Evolutionary conservation across 2,329 filamentous ascomycete genomes (phyloP), one percentile per base, ranked within the genome.

Genomic region (Trichoderma endophyticum): DNA sequence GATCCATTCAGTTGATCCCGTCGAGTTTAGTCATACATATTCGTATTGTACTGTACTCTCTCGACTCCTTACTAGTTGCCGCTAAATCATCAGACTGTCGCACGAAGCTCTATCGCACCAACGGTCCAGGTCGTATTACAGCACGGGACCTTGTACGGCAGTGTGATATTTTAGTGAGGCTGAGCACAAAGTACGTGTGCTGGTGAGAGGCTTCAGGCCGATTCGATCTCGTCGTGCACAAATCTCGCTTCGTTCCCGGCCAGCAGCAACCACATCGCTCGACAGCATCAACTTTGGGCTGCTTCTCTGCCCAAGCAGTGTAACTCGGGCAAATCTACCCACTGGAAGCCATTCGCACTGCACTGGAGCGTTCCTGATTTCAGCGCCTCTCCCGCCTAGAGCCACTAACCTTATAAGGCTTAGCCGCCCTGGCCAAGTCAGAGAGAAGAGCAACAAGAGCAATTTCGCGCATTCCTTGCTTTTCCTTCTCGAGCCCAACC

Each of bases 381-480:
- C 57, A 56, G 30, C 43, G 64, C 64, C 43, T 24, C 43, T 57
- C 51, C 64, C 64, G 63, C 36, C 65, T 68, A 30, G 24, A 32
- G 54, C 34, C 34, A 28, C 64, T 74, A 74, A 48, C 39, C 76
- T 70, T 28, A 66, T 28, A 21, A 71, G 75, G 32, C 73, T 77
- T 77, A 74, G 74, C 71, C 56, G 69, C 76, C 73, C 73, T 66
- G 73, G 73, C 54, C 32, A 36, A 1, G 14, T 36, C 39, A 59
- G 65, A 36, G 34, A 15, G 34, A 15, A 36, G 75, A 74, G 75
- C 79, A 80, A 77, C 75, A 34, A 65, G 77, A 77, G 79, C 78
- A 81, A 81, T 82, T 81, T 82, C 80, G 78, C 79, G 70, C 80
- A 79, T 78, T 79, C 76, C 75, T 77, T 72, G 28, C n/a, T 70